Conservation (phyloP, 208 protist genomes). For the Trypanosoma congolense region DNA sequence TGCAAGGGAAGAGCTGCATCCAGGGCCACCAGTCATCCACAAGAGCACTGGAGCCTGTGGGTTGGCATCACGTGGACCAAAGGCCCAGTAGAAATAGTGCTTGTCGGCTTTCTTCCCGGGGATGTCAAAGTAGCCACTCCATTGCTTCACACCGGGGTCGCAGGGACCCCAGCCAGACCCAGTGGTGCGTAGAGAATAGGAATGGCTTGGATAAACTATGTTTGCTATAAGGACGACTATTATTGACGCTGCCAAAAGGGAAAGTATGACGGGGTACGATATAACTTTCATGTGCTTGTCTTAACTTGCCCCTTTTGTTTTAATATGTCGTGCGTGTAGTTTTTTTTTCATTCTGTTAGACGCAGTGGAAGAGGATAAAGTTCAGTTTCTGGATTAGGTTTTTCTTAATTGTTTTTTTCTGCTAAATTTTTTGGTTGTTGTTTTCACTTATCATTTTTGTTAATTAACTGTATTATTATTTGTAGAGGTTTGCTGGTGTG, state of each 20-base stretch:
- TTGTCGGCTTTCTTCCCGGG: constrained; percentile 33
- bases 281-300: background rate
- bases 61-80: constrained; percentile 47
- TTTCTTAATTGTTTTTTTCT: too few relatives aligned
- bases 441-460: too few relatives aligned
- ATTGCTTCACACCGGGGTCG: constrained; percentile 48
- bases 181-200: background rate
- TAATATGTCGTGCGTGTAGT: constrained; percentile 4
- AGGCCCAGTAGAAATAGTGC: constrained; percentile 91
- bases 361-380: too few relatives aligned
- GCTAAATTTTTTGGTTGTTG: too few relatives aligned
- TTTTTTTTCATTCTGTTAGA: constrained; percentile 1
- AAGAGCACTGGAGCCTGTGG: constrained; percentile 68
- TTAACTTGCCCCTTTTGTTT: too few relatives aligned
- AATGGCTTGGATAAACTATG: background rate
- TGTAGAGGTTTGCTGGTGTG: too few relatives aligned
- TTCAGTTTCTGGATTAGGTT: too few relatives aligned
- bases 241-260: background rate
- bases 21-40: constrained; percentile 90
- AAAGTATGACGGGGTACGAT: background rate
- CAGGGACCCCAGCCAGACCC: constrained; percentile 33
- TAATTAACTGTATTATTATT: too few relatives aligned
- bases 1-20: constrained; percentile 71
- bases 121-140: constrained; percentile 75
- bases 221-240: background rate